Base-by-base conservation (phyloP, 1,284 basidiomycete species). In the Coniophora puteana region DNA sequence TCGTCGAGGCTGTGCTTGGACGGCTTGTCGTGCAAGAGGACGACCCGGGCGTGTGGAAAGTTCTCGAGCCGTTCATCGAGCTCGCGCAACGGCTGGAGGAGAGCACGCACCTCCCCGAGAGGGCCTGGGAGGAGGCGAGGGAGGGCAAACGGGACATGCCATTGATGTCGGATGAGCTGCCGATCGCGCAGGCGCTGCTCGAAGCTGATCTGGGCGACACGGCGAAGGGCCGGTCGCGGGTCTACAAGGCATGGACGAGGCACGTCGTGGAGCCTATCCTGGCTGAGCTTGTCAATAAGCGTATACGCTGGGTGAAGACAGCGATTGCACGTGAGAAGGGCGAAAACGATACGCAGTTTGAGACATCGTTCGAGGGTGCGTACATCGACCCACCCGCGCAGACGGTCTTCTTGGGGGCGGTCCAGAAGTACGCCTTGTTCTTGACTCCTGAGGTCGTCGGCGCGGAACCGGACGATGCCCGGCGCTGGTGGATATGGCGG, bases 11-110 rank as follows among this genome's bases (percentile, higher is more conserved):
- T 7, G 29, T 18, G n/a, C 6, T 31, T 8, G 7, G n/a, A 6
- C 14, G 6, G 6, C 16, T 25, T 18, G 30, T 34, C 24, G 20
- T 20, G 14, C 14, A 4, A 5, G 33, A 14, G 10, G 23, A 35
- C 8, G 30, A 22, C 13, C 30, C 32, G 11, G 30, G 29, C 7
- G 21, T 18, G 11, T 34, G 31, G 31, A 18, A 17, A 5, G 17
- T 40, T 11, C 39, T 40, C 5, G 12, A 11, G n/a, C 39, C 39
- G n/a, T 40, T 40, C 22, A 22, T 40, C 18, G 29, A 21, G 8
- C 16, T 25, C 5, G 39, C 39, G 14, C 39, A 40, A 22, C 29
- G 29, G 8, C 30, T 40, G 20, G 26, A 25, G 21, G 39, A 40
- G 24, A 25, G 22, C 13, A n/a, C 18, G 4, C 14, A 17, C 13